phyloP scores from a whole-genome alignment of 345 rosid genomes.

The Populus davidiana region DNA sequence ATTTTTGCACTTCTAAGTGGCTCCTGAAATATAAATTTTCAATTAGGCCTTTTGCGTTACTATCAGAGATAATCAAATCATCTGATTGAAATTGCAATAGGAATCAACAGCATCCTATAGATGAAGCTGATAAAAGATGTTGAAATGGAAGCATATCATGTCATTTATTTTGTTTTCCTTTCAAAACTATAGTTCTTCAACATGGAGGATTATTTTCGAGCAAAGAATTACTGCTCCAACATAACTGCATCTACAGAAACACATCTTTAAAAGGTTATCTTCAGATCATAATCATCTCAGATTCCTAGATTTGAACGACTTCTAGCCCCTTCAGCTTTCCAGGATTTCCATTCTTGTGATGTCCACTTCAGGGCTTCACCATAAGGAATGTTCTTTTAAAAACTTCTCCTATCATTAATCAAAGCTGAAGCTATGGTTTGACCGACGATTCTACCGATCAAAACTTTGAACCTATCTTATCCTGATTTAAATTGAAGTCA shows the following conservation, averaged over 20 bases:
- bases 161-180: neutral
- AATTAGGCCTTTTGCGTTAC: neutral
- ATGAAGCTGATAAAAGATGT: neutral
- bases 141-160: neutral
- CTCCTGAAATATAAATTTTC: constrained; percentile 43
- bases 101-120: neutral
- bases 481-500: neutral
- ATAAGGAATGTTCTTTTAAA: neutral
- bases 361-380: neutral
- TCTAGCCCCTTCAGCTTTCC: neutral
- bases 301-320: neutral
- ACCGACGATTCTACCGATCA: neutral
- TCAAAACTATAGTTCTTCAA: neutral
- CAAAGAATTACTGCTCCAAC: neutral
- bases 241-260: neutral
- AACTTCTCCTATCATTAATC: neutral
- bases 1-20: constrained; percentile 66
- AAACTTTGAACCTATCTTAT: neutral
- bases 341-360: neutral
- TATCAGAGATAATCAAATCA: neutral
- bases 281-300: neutral
- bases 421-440: neutral
- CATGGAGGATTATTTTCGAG: neutral
- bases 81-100: neutral
- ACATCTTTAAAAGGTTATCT: neutral